Base-by-base conservation (phyloP, 1,139 yeast genomes). In the Yamadazyma siamensis region DNA sequence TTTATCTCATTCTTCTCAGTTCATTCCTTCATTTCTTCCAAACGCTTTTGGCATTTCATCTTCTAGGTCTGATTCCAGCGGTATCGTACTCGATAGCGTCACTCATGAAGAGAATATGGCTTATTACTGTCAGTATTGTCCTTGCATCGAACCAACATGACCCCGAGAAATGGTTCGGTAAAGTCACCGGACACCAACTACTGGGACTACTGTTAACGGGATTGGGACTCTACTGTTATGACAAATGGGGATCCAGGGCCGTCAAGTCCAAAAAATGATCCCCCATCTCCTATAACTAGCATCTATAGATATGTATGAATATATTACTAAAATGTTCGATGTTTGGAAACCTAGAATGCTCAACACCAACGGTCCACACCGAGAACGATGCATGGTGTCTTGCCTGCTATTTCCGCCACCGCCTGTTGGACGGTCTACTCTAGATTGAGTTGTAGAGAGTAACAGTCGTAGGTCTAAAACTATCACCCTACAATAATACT, bases 381-480 rank as follows among this genome's bases (percentile, higher is more conserved):
- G n/a, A n/a, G n/a, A n/a, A n/a, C n/a, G n/a, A n/a, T n/a, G n/a
- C 33, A 33, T 28, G 24, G 59, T 49, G 48, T 49, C 58, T 53
- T 57, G 67, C 69, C 71, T 68, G 67, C 52, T 53, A 43, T 35
- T 46, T 58, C 71, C 71, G 41, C 59, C 63, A 65, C 71, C 61
- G 63, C 62, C 59, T 58, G 32, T 16, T 11, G 54, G 50, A 61
- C 60, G 62, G 71, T 63, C 38, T 57, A 56, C 72, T 68, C 62
- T 67, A 49, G 74, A 50, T 65, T 63, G 67, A 54, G 73, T 68
- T 68, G 74, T 68, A 68, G 75, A 67, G 74, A 68, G 74, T 65
- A 52, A 47, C 61, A 59, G 54, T 49, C 65, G 66, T 67, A 54
- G 62, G 50, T 33, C 27, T 31, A 26, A 50, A 59, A 53, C 52